These are phyloP conservation scores for Monocercomonoides exilis DNA, from an alignment of 78 protist genomes.

Conservation along the genomic window DNA sequence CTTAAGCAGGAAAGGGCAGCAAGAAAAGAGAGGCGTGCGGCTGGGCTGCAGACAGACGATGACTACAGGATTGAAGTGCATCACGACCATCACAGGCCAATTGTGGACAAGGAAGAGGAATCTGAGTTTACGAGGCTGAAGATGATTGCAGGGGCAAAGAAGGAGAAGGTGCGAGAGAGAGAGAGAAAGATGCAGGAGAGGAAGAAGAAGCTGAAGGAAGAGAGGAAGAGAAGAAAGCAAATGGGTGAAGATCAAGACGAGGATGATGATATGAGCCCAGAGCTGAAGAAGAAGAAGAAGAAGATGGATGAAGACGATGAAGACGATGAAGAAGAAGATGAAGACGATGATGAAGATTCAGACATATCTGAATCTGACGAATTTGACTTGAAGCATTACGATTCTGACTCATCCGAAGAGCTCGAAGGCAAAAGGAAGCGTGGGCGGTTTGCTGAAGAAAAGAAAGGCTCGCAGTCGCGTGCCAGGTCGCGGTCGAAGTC, in stretches of 20 bases:
- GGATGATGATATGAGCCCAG: constrained; percentile 23
- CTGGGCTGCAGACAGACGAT: no score
- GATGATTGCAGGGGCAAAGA: constrained; percentile 13
- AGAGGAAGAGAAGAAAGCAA: not conserved
- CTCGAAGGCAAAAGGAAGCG: not conserved
- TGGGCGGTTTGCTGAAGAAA: not conserved
- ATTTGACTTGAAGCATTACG: no score
- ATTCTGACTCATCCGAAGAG: not conserved
- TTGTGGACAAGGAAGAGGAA: not conserved
- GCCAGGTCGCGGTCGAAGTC: not conserved
- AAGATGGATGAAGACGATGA: not conserved
- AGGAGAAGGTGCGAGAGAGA: constrained; percentile 16
- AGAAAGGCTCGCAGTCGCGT: not conserved
- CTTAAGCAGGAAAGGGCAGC: not conserved
- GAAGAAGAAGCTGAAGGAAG: not conserved
- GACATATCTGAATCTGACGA: no score
- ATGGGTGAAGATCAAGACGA: constrained; percentile 26
- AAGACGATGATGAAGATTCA: not conserved
- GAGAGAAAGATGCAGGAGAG: not conserved
- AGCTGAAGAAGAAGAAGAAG: not conserved
- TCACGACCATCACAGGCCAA: not conserved
- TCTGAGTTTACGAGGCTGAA: not conserved
- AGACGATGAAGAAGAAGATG: constrained; percentile 5
- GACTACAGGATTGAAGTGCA: not conserved
- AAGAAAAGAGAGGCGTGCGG: no score